Evolutionary conservation across 495 filamentous ascomycete genomes (phyloP).

Genomic region (Gamarada debralockiae): DNA sequence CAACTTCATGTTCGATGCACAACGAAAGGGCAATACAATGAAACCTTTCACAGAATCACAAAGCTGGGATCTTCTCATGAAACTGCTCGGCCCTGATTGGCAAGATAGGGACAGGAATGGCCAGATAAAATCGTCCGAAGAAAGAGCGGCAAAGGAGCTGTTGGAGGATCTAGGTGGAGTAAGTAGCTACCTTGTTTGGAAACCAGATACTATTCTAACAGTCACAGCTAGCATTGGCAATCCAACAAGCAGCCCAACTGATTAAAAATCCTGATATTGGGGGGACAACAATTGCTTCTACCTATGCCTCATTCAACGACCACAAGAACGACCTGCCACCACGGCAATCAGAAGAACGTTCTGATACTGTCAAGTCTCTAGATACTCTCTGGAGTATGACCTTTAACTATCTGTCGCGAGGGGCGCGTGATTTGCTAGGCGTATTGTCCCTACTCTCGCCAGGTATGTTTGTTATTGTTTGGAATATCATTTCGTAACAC

Average conservation of each 20-base stretch:
- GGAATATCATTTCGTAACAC: no score
- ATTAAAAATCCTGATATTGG: conserved; percentile 8
- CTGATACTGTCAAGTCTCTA: conserved; percentile 3
- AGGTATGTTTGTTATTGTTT: neutral
- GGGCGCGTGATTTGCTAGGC: conserved; percentile 5
- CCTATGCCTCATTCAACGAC: conserved; percentile 8
- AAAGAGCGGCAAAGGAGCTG: conserved; percentile 7
- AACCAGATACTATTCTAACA: no score
- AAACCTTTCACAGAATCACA: conserved; percentile 10
- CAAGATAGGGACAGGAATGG: conserved; percentile 5
- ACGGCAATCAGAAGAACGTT: neutral
- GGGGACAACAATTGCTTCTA: conserved; percentile 5
- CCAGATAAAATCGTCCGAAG: conserved; percentile 9
- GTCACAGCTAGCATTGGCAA: conserved; percentile 13
- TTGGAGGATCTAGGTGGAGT: conserved; percentile 11
- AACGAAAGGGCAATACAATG: conserved; percentile 12
- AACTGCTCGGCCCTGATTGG: conserved; percentile 11
- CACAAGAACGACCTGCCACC: conserved; percentile 4
- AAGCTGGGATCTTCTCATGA: conserved; percentile 15
- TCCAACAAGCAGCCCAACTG: conserved; percentile 11
- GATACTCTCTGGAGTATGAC: conserved; percentile 15
- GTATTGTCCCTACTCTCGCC: conserved; percentile 11
- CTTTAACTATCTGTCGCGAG: conserved; percentile 4
- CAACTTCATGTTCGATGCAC: conserved; percentile 12
- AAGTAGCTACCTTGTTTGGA: no score